These are phyloP conservation scores for Mycena capillaripes DNA, from an alignment of 768 basidiomycete genomes.

Conservation along the genomic window DNA sequence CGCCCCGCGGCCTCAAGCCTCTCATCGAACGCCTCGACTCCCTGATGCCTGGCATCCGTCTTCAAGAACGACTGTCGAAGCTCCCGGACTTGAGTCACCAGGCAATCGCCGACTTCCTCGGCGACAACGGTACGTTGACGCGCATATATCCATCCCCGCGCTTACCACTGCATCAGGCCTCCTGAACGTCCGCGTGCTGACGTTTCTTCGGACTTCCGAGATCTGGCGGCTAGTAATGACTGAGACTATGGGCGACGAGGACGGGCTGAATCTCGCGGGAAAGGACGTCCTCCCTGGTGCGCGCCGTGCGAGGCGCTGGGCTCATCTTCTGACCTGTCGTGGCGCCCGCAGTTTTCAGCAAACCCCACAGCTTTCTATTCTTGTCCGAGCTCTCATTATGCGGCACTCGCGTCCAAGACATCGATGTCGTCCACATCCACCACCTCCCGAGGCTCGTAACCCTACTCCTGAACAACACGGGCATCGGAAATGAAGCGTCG, in stretches of 20 bases:
- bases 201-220: constrained; percentile 61
- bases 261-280: constrained; percentile 64
- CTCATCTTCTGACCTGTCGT: constrained; percentile 2
- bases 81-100: constrained; percentile 55
- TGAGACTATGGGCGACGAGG: constrained; percentile 60
- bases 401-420: constrained; percentile 59
- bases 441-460: constrained; percentile 64
- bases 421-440: constrained; percentile 65
- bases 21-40: constrained; percentile 56
- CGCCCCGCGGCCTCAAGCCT: constrained; percentile 51
- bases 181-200: constrained; percentile 60
- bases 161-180: constrained; percentile 51
- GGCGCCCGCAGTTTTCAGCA: constrained; percentile 59
- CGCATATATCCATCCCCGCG: neutral
- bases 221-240: constrained; percentile 60
- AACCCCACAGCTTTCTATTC: constrained; percentile 64
- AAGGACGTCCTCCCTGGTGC: constrained; percentile 60
- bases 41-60: constrained; percentile 63
- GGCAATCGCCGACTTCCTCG: constrained; percentile 56
- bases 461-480: constrained; percentile 65
- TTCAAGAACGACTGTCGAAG: constrained; percentile 55
- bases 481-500: constrained; percentile 75
- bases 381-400: constrained; percentile 66
- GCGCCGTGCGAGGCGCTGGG: constrained; percentile 12
- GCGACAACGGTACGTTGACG: constrained; percentile 48